Evolutionary conservation across 352 stramenopile species (phyloP), one percentile per base, ranked within the genome.

Genomic region (Phytopythium kandeliae): DNA sequence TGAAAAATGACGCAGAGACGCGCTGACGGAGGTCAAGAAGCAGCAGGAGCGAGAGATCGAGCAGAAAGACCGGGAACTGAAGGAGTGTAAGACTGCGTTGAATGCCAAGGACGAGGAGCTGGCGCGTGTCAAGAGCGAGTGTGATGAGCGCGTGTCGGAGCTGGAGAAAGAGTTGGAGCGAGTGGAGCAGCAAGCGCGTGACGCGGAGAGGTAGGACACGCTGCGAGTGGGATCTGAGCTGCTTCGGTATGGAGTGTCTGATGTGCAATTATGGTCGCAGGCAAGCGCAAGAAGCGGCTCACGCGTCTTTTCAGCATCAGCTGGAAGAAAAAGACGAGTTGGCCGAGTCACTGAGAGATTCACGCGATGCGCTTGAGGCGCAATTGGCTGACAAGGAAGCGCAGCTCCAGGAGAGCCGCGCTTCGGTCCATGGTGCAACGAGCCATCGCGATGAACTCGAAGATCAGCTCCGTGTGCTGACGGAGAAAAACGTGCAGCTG

Each of bases 41-140:
- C 71, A 92, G 57, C 53, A 89, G 26, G 76, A 89, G 54, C 54
- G 61, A 2, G 77, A 92, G 43, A 67, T 92, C 2, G 64, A 86
- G 44, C 63, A 74, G 9, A 90, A 90, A 33, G 76, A 92, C 22
- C 67, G 62, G 53, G 55, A 75, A 48, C 48, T 92, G 1, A 55
- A 58, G 3, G 60, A 75, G 45, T 40, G 64, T 4, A 74, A 73
- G 41, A 46, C 54, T 7, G 48, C 65, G 3, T 41, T 87, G 26
- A 42, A 71, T 8, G 34, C 46, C 4, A 78, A 83, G 35, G 60
- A 85, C 34, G 67, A 68, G 36, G 53, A 75, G 47, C 45, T 81
- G 2, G 53, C 54, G 34, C 54, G 51, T 42, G 45, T 75, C 25
- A 63, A 67, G 24, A 60, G 72, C 34, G 41, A 69, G 52, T 72